Evolutionary conservation across 768 basidiomycete species (phyloP).

Genomic region (Chalciporus pseudorubinellus): DNA sequence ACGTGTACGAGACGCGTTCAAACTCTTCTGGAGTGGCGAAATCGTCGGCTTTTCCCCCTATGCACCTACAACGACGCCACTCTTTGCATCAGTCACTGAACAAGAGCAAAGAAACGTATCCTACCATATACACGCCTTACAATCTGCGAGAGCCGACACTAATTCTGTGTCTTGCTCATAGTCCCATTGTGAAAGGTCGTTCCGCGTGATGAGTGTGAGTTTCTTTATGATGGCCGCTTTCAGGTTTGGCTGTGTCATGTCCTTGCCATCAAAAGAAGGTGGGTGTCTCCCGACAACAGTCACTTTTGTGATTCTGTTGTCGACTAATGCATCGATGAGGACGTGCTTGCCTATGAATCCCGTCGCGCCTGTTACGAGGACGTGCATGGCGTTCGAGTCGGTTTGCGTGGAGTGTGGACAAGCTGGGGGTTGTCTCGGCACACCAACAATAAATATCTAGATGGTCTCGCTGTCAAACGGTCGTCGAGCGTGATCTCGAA

Average conservation of each 20-base stretch:
- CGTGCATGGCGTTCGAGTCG: constrained; percentile 21
- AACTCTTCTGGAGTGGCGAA: constrained; percentile 23
- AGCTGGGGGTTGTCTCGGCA: background rate
- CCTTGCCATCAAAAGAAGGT: constrained; percentile 21
- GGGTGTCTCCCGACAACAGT: constrained; percentile 23
- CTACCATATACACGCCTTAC: constrained; percentile 27
- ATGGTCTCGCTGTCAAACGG: background rate
- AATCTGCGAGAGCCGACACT: constrained; percentile 20
- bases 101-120: background rate
- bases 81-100: constrained; percentile 2
- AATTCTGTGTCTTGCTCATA: constrained; percentile 24
- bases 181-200: constrained; percentile 26
- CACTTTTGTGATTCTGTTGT: constrained; percentile 25
- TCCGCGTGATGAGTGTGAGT: constrained; percentile 21
- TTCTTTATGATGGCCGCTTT: constrained; percentile 20
- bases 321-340: constrained; percentile 15
- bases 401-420: no score
- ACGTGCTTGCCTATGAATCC: constrained; percentile 24
- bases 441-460: background rate
- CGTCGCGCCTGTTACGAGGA: constrained; percentile 27
- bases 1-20: constrained; percentile 25
- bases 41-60: constrained; percentile 24
- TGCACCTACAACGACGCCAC: constrained; percentile 14
- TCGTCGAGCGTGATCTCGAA: background rate
- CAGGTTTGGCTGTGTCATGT: constrained; percentile 6